phyloP scores from a whole-genome alignment of 169 alveolate species.

The Cryptosporidium sp. region DNA sequence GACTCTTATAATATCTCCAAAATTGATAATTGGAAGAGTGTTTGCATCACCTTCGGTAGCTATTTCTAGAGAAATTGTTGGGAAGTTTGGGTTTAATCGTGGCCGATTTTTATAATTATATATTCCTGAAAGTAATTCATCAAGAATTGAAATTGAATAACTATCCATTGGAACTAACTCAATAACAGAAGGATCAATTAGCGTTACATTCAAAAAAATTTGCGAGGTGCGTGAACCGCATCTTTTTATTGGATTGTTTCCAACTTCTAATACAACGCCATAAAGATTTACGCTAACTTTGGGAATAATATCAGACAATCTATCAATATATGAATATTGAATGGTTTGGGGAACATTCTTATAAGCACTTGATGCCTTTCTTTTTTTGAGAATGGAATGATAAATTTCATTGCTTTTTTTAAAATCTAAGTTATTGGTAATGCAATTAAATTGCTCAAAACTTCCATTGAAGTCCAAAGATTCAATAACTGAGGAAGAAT shows the following conservation, averaged over 20 bases:
- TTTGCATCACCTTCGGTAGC: slow-evolving; percentile 65
- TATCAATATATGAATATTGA: slow-evolving; percentile 26
- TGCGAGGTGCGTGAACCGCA: slow-evolving; percentile 26
- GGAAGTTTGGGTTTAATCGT: slow-evolving; percentile 26
- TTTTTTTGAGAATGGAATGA: slow-evolving; percentile 2
- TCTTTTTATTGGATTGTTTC: slow-evolving; percentile 64
- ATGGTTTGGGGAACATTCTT: neutral
- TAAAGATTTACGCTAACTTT: slow-evolving; percentile 37
- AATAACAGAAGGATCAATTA: slow-evolving; percentile 67
- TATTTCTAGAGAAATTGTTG: slow-evolving; percentile 55
- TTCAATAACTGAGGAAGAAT: neutral
- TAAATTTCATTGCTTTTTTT: neutral
- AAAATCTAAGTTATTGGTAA: neutral
- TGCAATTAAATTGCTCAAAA: neutral
- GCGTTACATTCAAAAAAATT: slow-evolving; percentile 53
- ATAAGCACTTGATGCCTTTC: neutral
- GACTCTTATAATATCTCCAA: slow-evolving; percentile 69
- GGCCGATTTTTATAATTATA: slow-evolving; percentile 54
- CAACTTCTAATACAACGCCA: slow-evolving; percentile 72
- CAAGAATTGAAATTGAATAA: slow-evolving; percentile 26
- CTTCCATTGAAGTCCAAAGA: neutral
- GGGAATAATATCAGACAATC: slow-evolving; percentile 57
- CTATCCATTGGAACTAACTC: slow-evolving; percentile 55
- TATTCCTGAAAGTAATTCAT: slow-evolving; percentile 31
- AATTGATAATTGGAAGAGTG: slow-evolving; percentile 59